Base-by-base conservation (phyloP, 164 flowering plant species). In the Berberis vulgaris region DNA sequence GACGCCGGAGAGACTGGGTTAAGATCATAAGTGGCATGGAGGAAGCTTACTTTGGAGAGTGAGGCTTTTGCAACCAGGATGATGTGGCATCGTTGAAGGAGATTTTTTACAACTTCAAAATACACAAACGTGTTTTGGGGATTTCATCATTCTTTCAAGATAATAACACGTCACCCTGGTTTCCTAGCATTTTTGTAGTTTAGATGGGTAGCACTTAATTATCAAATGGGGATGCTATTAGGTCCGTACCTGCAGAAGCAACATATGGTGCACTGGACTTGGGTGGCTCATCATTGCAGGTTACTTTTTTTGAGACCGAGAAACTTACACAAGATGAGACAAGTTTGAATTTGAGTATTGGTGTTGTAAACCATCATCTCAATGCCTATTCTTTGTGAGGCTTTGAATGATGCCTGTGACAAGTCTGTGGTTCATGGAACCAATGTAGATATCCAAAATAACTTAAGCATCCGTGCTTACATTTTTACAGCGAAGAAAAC, bases 261-360 rank as follows among this genome's bases (percentile, higher is more conserved):
- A 91, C 97, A 41, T 86, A 78, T 81, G 99, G 99, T 69, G 85
- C 99, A 61, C 96, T 91, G 72, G 99, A 95, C 74, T 73, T 95
- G 75, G 97, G 99, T 66, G 99, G 99, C 58, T 95, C 99, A 11
- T 95, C 99, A 1, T 74, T 95, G 75, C 99, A 95, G 73, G 92
- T 89, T 64, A 95, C 99, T 44, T 95, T 95, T 44, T 95, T 95
- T 80, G 99, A 95, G 79, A 81, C 84, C 53, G 72, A 78, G 60
- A 73, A 74, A 12, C 71, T 65, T 11, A 67, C 61, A 53, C 72
- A 71, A 52, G 84, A 82, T 63, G 83, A 85, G 64, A 82, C 86
- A 45, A 81, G 83, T 78, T 77, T 94, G 73, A 77, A 83, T 55
- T 78, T 95, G 43, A 83, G 80, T 71, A 86, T 95, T 71, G 99